Conservation (phyloP, 208 protist genomes). For the Crithidia expoeki region DNA sequence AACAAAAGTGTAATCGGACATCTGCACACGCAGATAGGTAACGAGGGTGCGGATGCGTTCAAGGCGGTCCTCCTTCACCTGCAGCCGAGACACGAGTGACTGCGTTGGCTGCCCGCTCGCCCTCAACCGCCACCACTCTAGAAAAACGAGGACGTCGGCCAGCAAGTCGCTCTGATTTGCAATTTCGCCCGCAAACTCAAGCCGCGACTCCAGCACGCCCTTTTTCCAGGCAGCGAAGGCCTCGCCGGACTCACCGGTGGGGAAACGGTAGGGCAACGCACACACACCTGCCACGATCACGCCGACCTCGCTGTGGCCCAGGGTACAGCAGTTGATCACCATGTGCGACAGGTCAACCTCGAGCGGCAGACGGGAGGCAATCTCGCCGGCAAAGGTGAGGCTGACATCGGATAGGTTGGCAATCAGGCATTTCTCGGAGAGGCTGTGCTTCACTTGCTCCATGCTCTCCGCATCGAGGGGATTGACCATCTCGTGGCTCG, state of each 20-base stretch:
- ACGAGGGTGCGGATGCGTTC: slow-evolving; percentile 66
- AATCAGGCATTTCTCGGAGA: slow-evolving; percentile 83
- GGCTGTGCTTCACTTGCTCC: slow-evolving; percentile 66
- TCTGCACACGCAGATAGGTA: slow-evolving; percentile 68
- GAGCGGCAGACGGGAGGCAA: slow-evolving; percentile 73
- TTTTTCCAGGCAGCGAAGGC: slow-evolving; percentile 42
- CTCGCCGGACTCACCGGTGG: slow-evolving; percentile 35
- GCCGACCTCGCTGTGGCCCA: slow-evolving; percentile 80
- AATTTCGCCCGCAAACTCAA: slow-evolving; percentile 72
- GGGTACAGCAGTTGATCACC: slow-evolving; percentile 72
- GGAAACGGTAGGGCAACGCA: slow-evolving; percentile 57
- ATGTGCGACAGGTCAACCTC: slow-evolving; percentile 76
- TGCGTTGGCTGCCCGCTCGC: slow-evolving; percentile 42
- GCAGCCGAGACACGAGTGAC: slow-evolving; percentile 45
- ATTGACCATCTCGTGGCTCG: slow-evolving; percentile 38
- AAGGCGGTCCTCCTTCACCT: slow-evolving; percentile 63
- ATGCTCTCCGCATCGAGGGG: slow-evolving; percentile 61
- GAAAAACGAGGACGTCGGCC: slow-evolving; percentile 77
- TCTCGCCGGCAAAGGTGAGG: slow-evolving; percentile 87
- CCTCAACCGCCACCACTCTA: slow-evolving; percentile 74
- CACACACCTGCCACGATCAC: slow-evolving; percentile 66
- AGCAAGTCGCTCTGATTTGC: slow-evolving; percentile 79
- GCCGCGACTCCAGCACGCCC: slow-evolving; percentile 48
- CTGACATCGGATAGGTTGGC: slow-evolving; percentile 44
- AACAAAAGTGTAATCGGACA: slow-evolving; percentile 86